Percentiles rank a stretch among this genome's conserved stretches.
phyloP scores from a whole-genome alignment of 2,329 filamentous ascomycete genomes.

The Fusarium piperis region DNA sequence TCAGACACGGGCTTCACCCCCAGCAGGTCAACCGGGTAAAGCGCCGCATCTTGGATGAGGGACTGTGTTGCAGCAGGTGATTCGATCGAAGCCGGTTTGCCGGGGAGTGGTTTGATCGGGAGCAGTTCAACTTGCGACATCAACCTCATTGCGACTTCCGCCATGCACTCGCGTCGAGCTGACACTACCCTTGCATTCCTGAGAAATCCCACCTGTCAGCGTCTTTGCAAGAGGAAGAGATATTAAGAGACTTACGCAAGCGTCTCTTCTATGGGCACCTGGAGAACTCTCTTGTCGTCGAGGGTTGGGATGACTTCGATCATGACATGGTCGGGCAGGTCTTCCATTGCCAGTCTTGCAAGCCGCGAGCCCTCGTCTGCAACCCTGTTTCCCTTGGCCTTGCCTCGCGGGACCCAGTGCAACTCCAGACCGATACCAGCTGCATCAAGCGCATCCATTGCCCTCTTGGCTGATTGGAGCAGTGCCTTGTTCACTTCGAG shows the following conservation, averaged over 20 bases:
- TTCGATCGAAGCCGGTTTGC: not conserved
- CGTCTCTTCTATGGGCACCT: not conserved
- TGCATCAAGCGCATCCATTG: not conserved
- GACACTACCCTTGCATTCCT: not conserved
- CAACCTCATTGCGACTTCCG: not conserved
- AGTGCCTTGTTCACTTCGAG: not conserved
- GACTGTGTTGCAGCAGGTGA: not conserved
- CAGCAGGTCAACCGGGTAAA: not conserved
- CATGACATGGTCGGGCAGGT: not conserved
- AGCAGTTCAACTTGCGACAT: not conserved
- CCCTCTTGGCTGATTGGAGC: not conserved
- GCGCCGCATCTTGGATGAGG: not conserved
- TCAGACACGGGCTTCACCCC: not conserved
- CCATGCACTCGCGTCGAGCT: not conserved
- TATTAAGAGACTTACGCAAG: not conserved
- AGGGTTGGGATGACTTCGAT: conserved; percentile 1
- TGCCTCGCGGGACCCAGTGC: conserved; percentile 29
- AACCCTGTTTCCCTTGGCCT: conserved; percentile 9
- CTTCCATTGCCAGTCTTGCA: not conserved
- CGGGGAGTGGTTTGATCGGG: not conserved
- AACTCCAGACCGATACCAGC: conserved; percentile 14
- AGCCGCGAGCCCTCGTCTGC: conserved; percentile 14
- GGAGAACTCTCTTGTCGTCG: not conserved
- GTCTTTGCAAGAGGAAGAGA: not conserved
- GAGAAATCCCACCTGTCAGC: not conserved